These are phyloP conservation scores for Roridomyces roridus DNA, from an alignment of 768 basidiomycete species.

Conservation along the genomic window DNA sequence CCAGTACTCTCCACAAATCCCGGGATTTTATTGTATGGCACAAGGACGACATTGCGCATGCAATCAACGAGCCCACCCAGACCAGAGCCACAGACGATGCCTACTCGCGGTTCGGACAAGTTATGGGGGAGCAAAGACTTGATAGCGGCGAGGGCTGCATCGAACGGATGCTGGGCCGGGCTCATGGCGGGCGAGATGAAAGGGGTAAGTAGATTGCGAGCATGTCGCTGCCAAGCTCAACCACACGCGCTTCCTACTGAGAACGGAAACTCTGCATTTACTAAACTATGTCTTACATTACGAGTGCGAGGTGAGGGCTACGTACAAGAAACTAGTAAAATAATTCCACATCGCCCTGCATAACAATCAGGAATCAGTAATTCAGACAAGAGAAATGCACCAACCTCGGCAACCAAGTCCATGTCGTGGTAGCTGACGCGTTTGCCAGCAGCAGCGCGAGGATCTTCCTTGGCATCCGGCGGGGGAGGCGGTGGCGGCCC, in stretches of 20 bases:
- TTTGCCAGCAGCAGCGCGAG: slow-evolving; percentile 86
- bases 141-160: slow-evolving; percentile 35
- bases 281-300: no score
- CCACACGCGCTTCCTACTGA: no score
- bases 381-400: slow-evolving; percentile 20
- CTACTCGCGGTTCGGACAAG: slow-evolving; percentile 67
- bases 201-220: background rate
- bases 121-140: slow-evolving; percentile 37
- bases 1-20: slow-evolving; percentile 84
- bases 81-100: slow-evolving; percentile 89
- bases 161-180: slow-evolving; percentile 21
- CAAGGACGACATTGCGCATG: slow-evolving; percentile 58
- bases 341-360: slow-evolving; percentile 67
- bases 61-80: slow-evolving; percentile 74
- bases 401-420: slow-evolving; percentile 86
- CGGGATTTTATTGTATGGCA: slow-evolving; percentile 71
- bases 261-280: no score
- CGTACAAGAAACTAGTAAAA: slow-evolving; percentile 42
- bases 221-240: background rate
- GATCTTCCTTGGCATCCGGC: slow-evolving; percentile 91
- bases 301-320: no score
- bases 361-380: slow-evolving; percentile 18
- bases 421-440: slow-evolving; percentile 95
- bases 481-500: slow-evolving; percentile 80
- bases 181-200: slow-evolving; percentile 19